Base-by-base conservation (phyloP, 495 filamentous ascomycete species). In the Penicillium pulvis region DNA sequence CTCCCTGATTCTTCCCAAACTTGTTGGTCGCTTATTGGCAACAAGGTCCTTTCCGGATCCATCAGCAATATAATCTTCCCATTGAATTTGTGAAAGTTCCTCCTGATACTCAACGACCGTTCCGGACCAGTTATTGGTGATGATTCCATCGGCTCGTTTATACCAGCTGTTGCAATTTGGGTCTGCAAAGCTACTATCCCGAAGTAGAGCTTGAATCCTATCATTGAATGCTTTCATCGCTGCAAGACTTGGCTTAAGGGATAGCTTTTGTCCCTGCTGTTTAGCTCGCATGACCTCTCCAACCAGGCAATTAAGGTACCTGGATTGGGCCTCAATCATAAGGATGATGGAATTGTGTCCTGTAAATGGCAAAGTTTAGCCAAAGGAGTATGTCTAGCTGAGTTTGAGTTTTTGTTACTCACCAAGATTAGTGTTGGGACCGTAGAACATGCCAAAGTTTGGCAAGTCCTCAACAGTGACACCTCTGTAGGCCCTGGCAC, bases 381-480 rank as follows among this genome's bases (percentile, higher is more conserved):
- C 6, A 41, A 41, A 17, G 16, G 16, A 0, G n/a, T 12, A 41
- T 17, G 16, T 3, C 14, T 17, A 7, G 14, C 1, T 41, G 16
- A 41, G 14, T 1, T 17, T 41, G 39, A 17, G 8, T 47, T n/a
- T 12, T 10, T 11, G 9, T n/a, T 45, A 64, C 68, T 68, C 24
- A 68, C 75, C 77, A 17, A 87, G 73, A 43, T 83, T 85, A 5
- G 81, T 85, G 48, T 85, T 85, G 4, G 82, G 83, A 2, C 81
- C 81, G 61, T 83, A 83, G 19, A 85, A 71, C 75, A 86, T 83
- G 28, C 75, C 76, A 57, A 85, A 86, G 57, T 86, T 85, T 4
- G 82, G 82, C 41, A 85, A 62, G 19, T 72, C 71, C 30, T 77
- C 72, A 2, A 84, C 75, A 0, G 72, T 75, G 0, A 78, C 72